phyloP scores from a whole-genome alignment of 805 yeast species.

The Nakazawaea pomicola region DNA sequence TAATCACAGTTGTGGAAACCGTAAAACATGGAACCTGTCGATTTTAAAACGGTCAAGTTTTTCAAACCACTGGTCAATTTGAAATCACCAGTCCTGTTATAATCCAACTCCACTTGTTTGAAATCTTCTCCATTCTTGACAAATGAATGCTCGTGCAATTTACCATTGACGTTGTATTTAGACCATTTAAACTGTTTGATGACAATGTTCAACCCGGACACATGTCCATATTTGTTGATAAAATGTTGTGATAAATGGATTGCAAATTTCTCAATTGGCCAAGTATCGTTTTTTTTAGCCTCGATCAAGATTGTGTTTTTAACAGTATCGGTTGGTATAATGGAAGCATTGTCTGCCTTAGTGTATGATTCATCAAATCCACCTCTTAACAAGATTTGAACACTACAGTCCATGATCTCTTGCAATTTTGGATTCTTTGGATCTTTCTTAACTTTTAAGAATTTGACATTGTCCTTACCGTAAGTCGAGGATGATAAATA shows the following conservation, averaged over 20 bases:
- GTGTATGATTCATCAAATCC: conserved; percentile 79
- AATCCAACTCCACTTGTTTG: conserved; percentile 53
- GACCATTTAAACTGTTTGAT: conserved; percentile 78
- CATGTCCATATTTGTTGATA: conserved; percentile 69
- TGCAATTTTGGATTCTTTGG: conserved; percentile 67
- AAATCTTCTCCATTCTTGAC: conserved; percentile 80
- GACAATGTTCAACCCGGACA: conserved; percentile 62
- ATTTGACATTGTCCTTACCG: conserved; percentile 92
- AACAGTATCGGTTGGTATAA: conserved; percentile 92
- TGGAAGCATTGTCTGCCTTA: conserved; percentile 79
- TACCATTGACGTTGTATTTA: conserved; percentile 69
- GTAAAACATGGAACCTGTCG: conserved; percentile 90
- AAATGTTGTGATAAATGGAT: conserved; percentile 82
- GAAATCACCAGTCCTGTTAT: conserved; percentile 49
- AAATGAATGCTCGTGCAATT: conserved; percentile 79
- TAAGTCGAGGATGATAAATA: conserved; percentile 51
- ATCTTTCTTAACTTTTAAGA: conserved; percentile 82
- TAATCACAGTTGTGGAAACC: conserved; percentile 83
- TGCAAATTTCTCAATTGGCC: conserved; percentile 90
- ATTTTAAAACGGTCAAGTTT: conserved; percentile 79
- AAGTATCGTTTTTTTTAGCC: conserved; percentile 77
- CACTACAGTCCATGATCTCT: conserved; percentile 83
- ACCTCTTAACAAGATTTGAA: conserved; percentile 70
- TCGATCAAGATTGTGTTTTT: conserved; percentile 82
- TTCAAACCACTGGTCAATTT: conserved; percentile 63